phyloP scores from a whole-genome alignment of 106 monocot species.

The Phalaenopsis equestris region DNA sequence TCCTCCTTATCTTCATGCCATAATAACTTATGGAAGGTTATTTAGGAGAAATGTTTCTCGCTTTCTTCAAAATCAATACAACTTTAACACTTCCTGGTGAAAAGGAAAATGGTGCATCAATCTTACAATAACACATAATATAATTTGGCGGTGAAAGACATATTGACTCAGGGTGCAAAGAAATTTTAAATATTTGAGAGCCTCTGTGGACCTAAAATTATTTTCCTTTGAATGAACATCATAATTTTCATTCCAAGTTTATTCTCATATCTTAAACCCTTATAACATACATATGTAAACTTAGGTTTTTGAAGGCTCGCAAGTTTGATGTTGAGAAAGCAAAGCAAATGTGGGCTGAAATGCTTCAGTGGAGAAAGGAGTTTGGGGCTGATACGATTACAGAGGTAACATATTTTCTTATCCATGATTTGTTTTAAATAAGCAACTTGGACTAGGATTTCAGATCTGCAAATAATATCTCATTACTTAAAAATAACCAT shows the following conservation, averaged over 20 bases:
- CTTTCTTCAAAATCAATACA: neutral
- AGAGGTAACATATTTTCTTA: slow-evolving; percentile 27
- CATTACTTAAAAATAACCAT: neutral
- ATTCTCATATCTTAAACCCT: neutral
- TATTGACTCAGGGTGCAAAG: neutral
- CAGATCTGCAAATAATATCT: neutral
- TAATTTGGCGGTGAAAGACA: neutral
- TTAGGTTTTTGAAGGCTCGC: slow-evolving; percentile 55
- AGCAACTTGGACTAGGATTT: neutral
- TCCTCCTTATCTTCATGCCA: neutral
- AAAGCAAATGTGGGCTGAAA: slow-evolving; percentile 62
- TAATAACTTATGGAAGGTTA: neutral
- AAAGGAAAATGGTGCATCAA: neutral
- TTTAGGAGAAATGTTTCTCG: neutral
- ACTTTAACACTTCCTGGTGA: neutral
- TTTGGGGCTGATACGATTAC: slow-evolving; percentile 40
- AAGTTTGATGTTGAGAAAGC: slow-evolving; percentile 71
- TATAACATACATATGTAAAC: neutral
- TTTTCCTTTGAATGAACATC: neutral
- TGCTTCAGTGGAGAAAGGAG: slow-evolving; percentile 62
- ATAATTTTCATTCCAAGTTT: neutral
- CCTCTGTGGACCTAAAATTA: neutral
- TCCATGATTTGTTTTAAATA: neutral
- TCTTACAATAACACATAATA: neutral
- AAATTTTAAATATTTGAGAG: neutral